Conservation (phyloP, 768 basidiomycete genomes). For the Cantharellus cinnabarinus region DNA sequence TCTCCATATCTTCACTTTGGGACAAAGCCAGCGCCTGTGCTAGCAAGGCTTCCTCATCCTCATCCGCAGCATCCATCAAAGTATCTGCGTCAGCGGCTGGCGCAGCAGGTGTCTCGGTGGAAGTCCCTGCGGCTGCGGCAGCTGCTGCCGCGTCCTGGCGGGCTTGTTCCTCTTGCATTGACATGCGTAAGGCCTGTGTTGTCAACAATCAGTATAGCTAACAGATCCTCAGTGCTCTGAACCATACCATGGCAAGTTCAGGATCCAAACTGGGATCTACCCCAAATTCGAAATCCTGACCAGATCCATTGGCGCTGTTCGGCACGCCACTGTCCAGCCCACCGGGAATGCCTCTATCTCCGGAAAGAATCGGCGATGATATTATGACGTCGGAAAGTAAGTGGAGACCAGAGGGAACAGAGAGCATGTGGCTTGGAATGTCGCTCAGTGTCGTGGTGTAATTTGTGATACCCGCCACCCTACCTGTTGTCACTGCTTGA, state of each 20-base stretch:
- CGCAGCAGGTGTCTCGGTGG: conserved; percentile 12
- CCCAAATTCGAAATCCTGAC: conserved; percentile 58
- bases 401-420: conserved; percentile 54
- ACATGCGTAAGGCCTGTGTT: conserved; percentile 79
- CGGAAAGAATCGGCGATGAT: conserved; percentile 63
- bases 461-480: conserved; percentile 15
- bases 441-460: not conserved
- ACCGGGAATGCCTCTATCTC: conserved; percentile 45
- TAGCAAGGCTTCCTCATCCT: conserved; percentile 62
- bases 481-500: conserved; percentile 74
- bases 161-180: conserved; percentile 84
- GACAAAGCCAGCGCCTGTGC: conserved; percentile 63
- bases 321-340: conserved; percentile 24
- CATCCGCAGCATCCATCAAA: conserved; percentile 20
- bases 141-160: conserved; percentile 31
- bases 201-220: not conserved
- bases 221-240: not conserved
- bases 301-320: conserved; percentile 19
- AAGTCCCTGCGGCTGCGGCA: conserved; percentile 19
- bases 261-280: conserved; percentile 93
- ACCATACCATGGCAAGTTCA: conserved; percentile 79
- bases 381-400: conserved; percentile 70
- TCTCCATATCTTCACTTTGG: conserved; percentile 26
- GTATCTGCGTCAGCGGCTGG: conserved; percentile 17
- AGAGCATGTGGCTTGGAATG: conserved; percentile 48